Conservation (phyloP, 805 yeast species). For the Citeromyces matritensis region DNA sequence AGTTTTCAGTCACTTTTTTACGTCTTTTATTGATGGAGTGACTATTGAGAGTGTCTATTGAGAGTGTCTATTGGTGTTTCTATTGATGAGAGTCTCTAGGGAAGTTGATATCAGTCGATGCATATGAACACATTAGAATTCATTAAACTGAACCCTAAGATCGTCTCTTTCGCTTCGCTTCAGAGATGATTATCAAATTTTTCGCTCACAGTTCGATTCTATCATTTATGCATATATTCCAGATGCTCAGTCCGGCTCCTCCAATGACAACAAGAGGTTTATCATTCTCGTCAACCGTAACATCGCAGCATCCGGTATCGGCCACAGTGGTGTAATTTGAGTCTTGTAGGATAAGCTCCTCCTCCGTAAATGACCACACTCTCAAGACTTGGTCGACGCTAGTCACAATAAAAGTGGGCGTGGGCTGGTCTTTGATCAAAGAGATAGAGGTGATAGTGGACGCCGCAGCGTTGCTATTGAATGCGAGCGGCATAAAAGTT, state of each 20-base stretch:
- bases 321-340: constrained; percentile 67
- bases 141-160: too few relatives aligned
- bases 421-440: constrained; percentile 7
- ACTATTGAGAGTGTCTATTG: too few relatives aligned
- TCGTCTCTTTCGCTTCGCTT: too few relatives aligned
- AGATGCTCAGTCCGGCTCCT: constrained; percentile 69
- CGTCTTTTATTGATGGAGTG: too few relatives aligned
- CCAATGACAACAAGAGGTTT: constrained; percentile 35
- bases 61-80: too few relatives aligned
- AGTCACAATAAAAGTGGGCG: constrained; percentile 32
- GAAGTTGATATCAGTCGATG: too few relatives aligned
- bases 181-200: too few relatives aligned
- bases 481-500: constrained; percentile 20
- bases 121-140: too few relatives aligned
- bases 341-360: constrained; percentile 14
- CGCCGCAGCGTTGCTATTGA: constrained; percentile 50
- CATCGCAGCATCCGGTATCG: constrained; percentile 69
- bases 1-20: too few relatives aligned
- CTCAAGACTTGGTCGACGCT: constrained; percentile 78
- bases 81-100: too few relatives aligned
- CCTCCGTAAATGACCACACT: constrained; percentile 34
- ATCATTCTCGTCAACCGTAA: constrained; percentile 13
- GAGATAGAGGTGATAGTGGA: constrained; percentile 69
- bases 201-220: too few relatives aligned
- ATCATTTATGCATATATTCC: too few relatives aligned